Percentiles rank a stretch among this genome's conserved stretches.
Evolutionary conservation across 176 grass and related monocot species (phyloP).

Genomic region (Avena insularis): DNA sequence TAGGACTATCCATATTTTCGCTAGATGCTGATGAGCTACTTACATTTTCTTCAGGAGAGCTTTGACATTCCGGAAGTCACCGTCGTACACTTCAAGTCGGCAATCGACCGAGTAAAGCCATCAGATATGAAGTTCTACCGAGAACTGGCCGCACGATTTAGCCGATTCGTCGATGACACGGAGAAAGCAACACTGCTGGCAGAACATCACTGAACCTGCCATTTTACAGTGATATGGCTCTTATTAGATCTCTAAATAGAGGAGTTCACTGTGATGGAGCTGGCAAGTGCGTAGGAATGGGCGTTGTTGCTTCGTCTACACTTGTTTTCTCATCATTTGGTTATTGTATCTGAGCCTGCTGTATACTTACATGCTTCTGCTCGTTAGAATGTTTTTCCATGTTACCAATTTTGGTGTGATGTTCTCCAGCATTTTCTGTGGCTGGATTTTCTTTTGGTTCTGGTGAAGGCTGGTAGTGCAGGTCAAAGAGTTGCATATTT

Average conservation of each 20-base stretch:
- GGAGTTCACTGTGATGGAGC: background rate
- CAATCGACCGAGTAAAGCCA: constrained; percentile 52
- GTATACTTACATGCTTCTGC: background rate
- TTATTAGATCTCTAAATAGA: background rate
- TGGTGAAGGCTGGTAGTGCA: background rate
- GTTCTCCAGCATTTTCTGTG: background rate
- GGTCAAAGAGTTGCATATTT: background rate
- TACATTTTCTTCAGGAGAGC: constrained; percentile 55
- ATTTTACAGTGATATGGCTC: background rate
- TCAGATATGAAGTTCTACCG: constrained; percentile 76
- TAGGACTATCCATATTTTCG: background rate
- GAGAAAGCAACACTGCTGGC: constrained; percentile 32
- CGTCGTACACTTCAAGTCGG: constrained; percentile 68
- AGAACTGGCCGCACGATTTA: constrained; percentile 64
- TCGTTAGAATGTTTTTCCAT: background rate
- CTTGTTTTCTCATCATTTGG: background rate
- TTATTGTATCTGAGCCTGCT: background rate
- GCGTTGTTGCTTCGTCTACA: background rate
- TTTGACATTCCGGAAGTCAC: constrained; percentile 60
- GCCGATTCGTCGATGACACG: constrained; percentile 54
- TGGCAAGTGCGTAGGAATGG: background rate
- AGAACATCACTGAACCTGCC: constrained; percentile 8
- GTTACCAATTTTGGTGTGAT: background rate
- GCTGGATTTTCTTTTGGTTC: background rate
- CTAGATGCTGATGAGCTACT: constrained; percentile 5